phyloP scores from a whole-genome alignment of 176 grass and related monocot genomes.

The Secale cereale region DNA sequence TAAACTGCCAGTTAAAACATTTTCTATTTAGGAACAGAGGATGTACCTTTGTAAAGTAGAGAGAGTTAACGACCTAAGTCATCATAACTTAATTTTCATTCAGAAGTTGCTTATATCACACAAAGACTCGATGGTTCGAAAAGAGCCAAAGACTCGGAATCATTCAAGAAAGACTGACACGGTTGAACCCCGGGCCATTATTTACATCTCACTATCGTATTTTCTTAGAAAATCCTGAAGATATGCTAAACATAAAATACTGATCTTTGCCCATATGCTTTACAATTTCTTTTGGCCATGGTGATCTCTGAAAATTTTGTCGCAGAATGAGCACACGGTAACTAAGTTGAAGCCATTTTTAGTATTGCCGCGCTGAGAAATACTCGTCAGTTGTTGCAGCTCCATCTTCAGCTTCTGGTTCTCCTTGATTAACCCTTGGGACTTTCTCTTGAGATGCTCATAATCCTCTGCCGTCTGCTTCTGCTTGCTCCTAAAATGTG shows the following conservation, averaged over 20 bases:
- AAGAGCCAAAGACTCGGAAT: too few species aligned
- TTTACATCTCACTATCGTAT: background rate
- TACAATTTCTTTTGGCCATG: background rate
- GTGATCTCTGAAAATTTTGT: background rate
- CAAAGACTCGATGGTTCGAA: too few species aligned
- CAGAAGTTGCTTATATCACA: too few species aligned
- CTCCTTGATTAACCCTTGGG: constrained; percentile 18
- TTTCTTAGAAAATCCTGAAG: background rate
- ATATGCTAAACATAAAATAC: background rate
- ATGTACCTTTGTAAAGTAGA: too few species aligned
- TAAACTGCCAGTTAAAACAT: too few species aligned
- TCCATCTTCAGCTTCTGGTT: constrained; percentile 36
- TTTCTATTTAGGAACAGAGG: too few species aligned
- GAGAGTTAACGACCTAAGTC: too few species aligned
- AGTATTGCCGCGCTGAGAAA: background rate
- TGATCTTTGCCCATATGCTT: background rate
- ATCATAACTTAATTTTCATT: too few species aligned
- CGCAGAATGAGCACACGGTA: background rate
- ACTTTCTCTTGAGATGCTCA: constrained; percentile 14
- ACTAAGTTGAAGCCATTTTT: background rate
- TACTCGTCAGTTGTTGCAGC: constrained; percentile 19
- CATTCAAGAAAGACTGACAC: too few species aligned
- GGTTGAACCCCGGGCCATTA: background rate
- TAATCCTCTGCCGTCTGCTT: constrained; percentile 17
- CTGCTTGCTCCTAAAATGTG: constrained; percentile 34